Conservation (phyloP, 441 rosid genomes). For the Arabidopsis hybrid region DNA sequence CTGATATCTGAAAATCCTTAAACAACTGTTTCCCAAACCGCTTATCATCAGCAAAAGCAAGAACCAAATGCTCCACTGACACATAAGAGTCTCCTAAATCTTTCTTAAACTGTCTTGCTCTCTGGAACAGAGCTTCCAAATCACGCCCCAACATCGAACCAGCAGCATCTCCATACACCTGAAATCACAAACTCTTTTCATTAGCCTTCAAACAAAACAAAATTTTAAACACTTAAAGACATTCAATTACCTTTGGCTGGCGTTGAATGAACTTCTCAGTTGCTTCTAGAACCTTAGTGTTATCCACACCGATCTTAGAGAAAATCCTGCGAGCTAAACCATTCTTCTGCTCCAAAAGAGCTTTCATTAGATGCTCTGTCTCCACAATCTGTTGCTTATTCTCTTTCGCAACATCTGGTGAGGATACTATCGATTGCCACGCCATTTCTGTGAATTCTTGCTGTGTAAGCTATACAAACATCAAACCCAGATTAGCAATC, state of each 20-base stretch:
- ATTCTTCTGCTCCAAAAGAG: conserved; percentile 96
- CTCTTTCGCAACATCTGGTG: conserved; percentile 94
- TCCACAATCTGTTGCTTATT: conserved; percentile 98
- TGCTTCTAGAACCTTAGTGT: conserved; percentile 89
- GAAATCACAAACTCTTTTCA: conserved; percentile 13
- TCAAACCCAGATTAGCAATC: conserved; percentile 1
- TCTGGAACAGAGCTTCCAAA: conserved; percentile 82
- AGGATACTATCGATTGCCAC: conserved; percentile 96
- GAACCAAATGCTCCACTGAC: conserved; percentile 98
- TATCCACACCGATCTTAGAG: conserved; percentile 86
- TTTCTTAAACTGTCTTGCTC: conserved; percentile 89
- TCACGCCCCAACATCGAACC: conserved; percentile 99
- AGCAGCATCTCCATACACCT: conserved; percentile 91
- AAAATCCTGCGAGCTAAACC: conserved; percentile 97
- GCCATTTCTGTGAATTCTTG: conserved; percentile 99
- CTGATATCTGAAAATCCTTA: conserved; percentile 82
- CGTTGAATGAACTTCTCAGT: conserved; percentile 90
- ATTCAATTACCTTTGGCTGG: conserved; percentile 80
- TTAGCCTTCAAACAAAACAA: not conserved
- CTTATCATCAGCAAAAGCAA: conserved; percentile 77
- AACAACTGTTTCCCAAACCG: conserved; percentile 94
- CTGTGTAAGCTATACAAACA: conserved; percentile 72
- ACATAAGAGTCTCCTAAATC: conserved; percentile 91
- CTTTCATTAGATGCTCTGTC: conserved; percentile 97
- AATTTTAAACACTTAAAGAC: not conserved